These are phyloP conservation scores for Rubia tinctorum DNA, from an alignment of 305 asterid genomes.

Conservation along the genomic window DNA sequence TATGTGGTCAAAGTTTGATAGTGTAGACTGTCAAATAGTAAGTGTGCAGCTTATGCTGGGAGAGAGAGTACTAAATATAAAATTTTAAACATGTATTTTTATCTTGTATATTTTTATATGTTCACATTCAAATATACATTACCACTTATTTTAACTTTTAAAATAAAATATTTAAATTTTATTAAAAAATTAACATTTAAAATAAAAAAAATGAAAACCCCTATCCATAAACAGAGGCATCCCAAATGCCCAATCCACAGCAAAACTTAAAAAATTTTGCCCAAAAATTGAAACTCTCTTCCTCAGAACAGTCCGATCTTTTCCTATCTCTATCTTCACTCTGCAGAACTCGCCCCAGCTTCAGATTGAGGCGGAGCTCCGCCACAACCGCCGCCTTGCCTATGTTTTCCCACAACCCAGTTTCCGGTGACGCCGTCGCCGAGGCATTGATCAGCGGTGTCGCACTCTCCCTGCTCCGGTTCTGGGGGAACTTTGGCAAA, in stretches of 20 bases:
- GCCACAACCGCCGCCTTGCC: slow-evolving; percentile 13
- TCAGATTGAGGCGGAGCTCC: slow-evolving; percentile 4
- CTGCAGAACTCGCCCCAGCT: not conserved
- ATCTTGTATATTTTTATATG: too few relatives aligned
- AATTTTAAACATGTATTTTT: too few relatives aligned
- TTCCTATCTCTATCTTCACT: not conserved
- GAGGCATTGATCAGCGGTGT: slow-evolving; percentile 29
- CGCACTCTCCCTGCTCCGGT: slow-evolving; percentile 32
- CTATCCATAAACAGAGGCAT: too few relatives aligned
- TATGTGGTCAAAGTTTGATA: too few relatives aligned
- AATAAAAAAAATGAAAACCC: too few relatives aligned
- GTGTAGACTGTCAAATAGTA: too few relatives aligned
- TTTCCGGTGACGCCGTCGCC: slow-evolving; percentile 34
- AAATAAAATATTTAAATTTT: too few relatives aligned
- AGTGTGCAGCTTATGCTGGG: too few relatives aligned
- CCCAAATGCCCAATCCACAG: not conserved
- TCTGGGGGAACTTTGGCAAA: slow-evolving; percentile 42
- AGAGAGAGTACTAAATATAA: too few relatives aligned
- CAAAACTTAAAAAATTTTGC: not conserved
- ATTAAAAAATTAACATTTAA: too few relatives aligned
- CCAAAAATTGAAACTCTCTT: not conserved
- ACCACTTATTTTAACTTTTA: too few relatives aligned
- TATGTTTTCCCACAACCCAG: slow-evolving; percentile 31
- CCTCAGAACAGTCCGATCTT: not conserved
- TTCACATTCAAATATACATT: too few relatives aligned